Evolutionary conservation across 495 filamentous ascomycete species (phyloP).

Genomic region (Choiromyces venosus): DNA sequence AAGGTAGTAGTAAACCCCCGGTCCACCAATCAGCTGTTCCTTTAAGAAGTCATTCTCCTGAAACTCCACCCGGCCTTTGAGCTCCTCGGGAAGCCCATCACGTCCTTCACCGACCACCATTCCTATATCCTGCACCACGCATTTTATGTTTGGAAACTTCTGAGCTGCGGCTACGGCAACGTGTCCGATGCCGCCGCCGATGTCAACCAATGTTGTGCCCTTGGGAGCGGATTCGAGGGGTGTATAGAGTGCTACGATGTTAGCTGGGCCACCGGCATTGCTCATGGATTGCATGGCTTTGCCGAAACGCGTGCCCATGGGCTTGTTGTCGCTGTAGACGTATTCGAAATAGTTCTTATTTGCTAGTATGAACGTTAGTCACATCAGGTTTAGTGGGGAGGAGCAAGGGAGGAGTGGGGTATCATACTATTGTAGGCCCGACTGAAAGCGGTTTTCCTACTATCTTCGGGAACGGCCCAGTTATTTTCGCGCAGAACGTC

Average conservation of each 20-base stretch:
- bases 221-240: slow-evolving; percentile 11
- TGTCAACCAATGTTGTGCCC: slow-evolving; percentile 40
- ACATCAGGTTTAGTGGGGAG: not conserved
- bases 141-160: slow-evolving; percentile 27
- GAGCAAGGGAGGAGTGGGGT: not conserved
- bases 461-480: slow-evolving; percentile 6
- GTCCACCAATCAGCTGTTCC: slow-evolving; percentile 22
- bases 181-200: slow-evolving; percentile 45
- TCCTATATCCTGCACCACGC: slow-evolving; percentile 43
- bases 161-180: slow-evolving; percentile 24
- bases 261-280: too few relatives aligned
- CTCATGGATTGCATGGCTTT: not conserved
- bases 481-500: slow-evolving; percentile 6
- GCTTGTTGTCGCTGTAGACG: not conserved
- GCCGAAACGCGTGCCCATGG: slow-evolving; percentile 8
- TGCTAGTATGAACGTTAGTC: slow-evolving; percentile 1
- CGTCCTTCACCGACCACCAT: slow-evolving; percentile 15
- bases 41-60: slow-evolving; percentile 26
- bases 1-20: slow-evolving; percentile 27
- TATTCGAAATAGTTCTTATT: slow-evolving; percentile 12
- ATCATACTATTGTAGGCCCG: slow-evolving; percentile 11
- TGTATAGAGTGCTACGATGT: not conserved
- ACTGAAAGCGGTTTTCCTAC: slow-evolving; percentile 9
- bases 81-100: slow-evolving; percentile 1
- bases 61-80: slow-evolving; percentile 12